Percentiles rank a stretch among this genome's conserved stretches.
These are phyloP conservation scores for Acanthamoeba castellanii DNA, from an alignment of 208 protist genomes.

Conservation along the genomic window DNA sequence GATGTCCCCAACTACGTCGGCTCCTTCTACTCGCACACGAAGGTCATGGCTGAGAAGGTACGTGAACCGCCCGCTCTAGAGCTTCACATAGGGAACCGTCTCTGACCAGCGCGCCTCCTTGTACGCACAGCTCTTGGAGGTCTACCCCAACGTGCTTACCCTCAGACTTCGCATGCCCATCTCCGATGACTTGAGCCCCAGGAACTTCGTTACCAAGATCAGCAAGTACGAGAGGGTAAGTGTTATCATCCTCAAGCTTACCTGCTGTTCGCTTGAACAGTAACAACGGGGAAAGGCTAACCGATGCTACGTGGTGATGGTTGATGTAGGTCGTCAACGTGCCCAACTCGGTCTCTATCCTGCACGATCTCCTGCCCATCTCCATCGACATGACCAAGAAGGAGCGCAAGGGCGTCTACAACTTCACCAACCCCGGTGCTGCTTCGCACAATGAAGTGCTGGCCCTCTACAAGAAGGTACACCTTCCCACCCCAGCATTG, in stretches of 20 bases:
- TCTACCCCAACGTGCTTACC: slow-evolving; percentile 87
- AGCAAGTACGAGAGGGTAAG: slow-evolving; percentile 79
- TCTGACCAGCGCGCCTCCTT: too few species aligned
- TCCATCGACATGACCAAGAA: slow-evolving; percentile 84
- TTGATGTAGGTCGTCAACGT: slow-evolving; percentile 84
- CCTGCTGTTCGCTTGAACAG: too few species aligned
- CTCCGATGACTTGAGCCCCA: slow-evolving; percentile 84
- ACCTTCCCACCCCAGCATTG: not conserved
- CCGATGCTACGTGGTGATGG: not conserved
- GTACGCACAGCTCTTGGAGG: slow-evolving; percentile 48
- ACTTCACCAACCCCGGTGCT: slow-evolving; percentile 89
- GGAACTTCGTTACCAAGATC: slow-evolving; percentile 90
- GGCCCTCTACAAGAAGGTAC: slow-evolving; percentile 85
- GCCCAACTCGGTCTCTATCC: slow-evolving; percentile 87
- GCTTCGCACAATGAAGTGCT: slow-evolving; percentile 90
- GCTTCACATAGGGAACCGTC: not conserved
- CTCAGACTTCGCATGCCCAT: slow-evolving; percentile 89
- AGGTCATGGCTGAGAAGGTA: slow-evolving; percentile 86
- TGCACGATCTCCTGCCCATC: slow-evolving; percentile 87
- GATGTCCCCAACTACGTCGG: slow-evolving; percentile 87
- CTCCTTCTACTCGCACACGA: slow-evolving; percentile 89
- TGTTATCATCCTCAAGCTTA: too few species aligned
- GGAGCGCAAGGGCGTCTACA: slow-evolving; percentile 85
- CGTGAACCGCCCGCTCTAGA: too few species aligned
- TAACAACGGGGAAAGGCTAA: too few species aligned